These are phyloP conservation scores for Lithocarpus polystachyus DNA, from an alignment of 306 rosid genomes.

Conservation along the genomic window DNA sequence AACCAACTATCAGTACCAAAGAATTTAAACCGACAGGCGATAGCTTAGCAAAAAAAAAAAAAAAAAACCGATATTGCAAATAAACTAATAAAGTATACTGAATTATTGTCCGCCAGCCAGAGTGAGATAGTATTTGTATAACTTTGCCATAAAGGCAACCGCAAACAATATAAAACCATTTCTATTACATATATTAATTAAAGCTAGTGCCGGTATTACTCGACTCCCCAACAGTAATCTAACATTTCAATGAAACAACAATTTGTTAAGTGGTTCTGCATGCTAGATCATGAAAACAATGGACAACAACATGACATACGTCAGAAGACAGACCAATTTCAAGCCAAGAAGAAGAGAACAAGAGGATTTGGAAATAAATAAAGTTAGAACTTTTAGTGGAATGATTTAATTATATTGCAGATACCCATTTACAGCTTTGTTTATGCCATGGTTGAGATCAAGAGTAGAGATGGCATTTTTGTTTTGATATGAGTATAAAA, in stretches of 20 bases:
- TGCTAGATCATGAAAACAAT: slow-evolving; percentile 12
- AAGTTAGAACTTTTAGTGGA: slow-evolving; percentile 24
- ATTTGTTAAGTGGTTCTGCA: slow-evolving; percentile 12
- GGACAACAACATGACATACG: slow-evolving; percentile 5
- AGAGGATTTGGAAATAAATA: slow-evolving; percentile 19
- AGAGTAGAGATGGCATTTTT: slow-evolving; percentile 18
- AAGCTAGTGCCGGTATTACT: background rate
- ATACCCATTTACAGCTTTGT: slow-evolving; percentile 18
- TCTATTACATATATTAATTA: background rate
- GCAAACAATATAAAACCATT: too few species aligned
- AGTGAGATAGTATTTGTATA: too few species aligned
- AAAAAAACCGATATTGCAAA: too few species aligned
- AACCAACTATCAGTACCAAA: too few species aligned
- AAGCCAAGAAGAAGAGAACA: slow-evolving; percentile 22
- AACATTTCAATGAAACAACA: slow-evolving; percentile 9
- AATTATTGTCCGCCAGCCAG: too few species aligned
- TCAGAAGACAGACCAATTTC: slow-evolving; percentile 12
- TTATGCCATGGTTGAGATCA: slow-evolving; percentile 20
- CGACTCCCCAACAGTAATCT: background rate
- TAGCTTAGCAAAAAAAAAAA: too few species aligned
- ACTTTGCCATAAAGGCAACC: too few species aligned
- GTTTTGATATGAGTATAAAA: slow-evolving; percentile 22
- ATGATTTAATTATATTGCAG: slow-evolving; percentile 21
- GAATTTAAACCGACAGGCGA: too few species aligned
- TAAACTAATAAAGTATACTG: too few species aligned